Base-by-base conservation (phyloP, 208 protist species). In the Acanthamoeba comandoni region DNA sequence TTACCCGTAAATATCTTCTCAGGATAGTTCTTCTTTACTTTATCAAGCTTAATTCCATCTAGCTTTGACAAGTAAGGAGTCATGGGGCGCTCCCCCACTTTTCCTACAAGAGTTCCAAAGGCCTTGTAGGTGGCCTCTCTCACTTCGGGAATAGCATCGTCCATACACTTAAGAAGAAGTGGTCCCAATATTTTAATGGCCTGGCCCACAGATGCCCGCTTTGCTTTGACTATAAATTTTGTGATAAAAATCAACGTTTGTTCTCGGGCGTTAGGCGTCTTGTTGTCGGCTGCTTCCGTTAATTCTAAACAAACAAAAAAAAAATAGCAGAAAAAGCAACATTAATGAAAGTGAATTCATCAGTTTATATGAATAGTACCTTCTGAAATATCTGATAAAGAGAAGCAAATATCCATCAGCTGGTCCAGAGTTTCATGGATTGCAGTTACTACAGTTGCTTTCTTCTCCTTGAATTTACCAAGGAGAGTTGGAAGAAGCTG, bases 391-490 rank as follows among this genome's bases (percentile, higher is more conserved):
- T 88, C 80, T 17, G 31, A 0, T 0, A 88, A 24, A 11, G 69
- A 11, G 58, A 67, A 55, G 39, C 73, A 87, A 9, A 84, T 92
- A 22, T 79, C 31, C 24, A 62, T 62, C 35, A 31, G 67, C 15
- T 9, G 19, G 31, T 91, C 86, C n/a, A 93, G 53, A 4, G 93
- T 87, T 2, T 65, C 64, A 22, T 62, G 73, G 15, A 94, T 0
- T 29, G 77, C 73, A 1, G 43, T 70, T 2, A 94, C 84, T 4
- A 94, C 93, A 58, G 58, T 15, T 62, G n/a, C n/a, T n/a, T n/a
- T n/a, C n/a, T n/a, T n/a, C n/a, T n/a, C n/a, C n/a, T n/a, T n/a
- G 67, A 94, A 93, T 58, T 92, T 92, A 24, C 26, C 57, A 8
- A 94, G 64, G 15, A 94, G 39, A 0, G 75, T 58, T 7, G n/a